Percentiles rank a stretch among this genome's conserved stretches.
Conservation (phyloP, 768 basidiomycete genomes). For the Hebeloma cylindrosporum region DNA sequence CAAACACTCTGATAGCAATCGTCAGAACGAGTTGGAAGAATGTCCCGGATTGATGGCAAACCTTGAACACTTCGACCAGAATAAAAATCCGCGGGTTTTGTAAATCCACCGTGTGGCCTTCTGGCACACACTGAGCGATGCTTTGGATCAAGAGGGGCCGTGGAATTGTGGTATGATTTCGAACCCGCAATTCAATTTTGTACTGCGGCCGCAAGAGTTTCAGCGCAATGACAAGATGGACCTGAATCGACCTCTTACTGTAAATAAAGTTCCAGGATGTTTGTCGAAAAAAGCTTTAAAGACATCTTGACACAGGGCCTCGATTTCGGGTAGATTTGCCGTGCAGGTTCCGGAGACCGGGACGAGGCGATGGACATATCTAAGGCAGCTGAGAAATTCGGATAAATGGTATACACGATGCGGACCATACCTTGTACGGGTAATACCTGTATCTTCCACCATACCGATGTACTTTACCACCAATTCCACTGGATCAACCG, state of each 20-base stretch:
- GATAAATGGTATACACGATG: too few species aligned
- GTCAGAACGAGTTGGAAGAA: background rate
- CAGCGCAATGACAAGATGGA: background rate
- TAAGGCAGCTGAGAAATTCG: constrained; percentile 26
- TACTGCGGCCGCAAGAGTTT: constrained; percentile 47
- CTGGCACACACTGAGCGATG: constrained; percentile 70
- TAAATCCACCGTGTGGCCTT: constrained; percentile 65
- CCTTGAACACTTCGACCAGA: constrained; percentile 84
- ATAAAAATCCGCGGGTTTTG: constrained; percentile 70
- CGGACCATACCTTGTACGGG: constrained; percentile 64
- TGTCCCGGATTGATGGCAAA: constrained; percentile 26
- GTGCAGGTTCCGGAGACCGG: constrained; percentile 68
- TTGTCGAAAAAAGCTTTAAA: constrained; percentile 53
- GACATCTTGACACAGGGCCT: constrained; percentile 54
- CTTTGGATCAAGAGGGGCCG: constrained; percentile 62
- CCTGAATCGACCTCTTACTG: constrained; percentile 33
- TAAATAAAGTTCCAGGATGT: constrained; percentile 44
- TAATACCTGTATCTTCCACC: constrained; percentile 59
- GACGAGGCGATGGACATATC: constrained; percentile 68
- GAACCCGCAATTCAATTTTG: constrained; percentile 73
- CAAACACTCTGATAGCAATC: constrained; percentile 58
- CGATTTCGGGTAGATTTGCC: constrained; percentile 71
- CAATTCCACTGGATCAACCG: constrained; percentile 74
- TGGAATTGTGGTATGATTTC: constrained; percentile 73
- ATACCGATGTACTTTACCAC: constrained; percentile 63